A percentile compares a stretch with the other conserved stretches of the same genome.
Conservation (phyloP, 1,139 yeast species). For the Sugiyamaella sp. region DNA sequence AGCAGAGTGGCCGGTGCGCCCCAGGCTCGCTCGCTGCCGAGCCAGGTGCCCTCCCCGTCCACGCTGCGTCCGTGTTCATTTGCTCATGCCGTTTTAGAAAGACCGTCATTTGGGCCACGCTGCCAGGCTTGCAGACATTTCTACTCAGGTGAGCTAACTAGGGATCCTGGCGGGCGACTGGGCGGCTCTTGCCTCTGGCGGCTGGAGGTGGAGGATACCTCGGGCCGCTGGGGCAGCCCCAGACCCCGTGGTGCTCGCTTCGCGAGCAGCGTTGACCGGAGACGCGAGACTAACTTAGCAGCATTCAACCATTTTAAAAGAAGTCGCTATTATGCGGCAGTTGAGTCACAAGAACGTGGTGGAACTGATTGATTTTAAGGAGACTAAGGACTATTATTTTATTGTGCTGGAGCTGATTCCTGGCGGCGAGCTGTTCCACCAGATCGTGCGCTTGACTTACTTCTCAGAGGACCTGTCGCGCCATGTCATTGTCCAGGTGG, state of each 20-base stretch:
- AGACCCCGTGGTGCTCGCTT: background rate
- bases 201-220: no score
- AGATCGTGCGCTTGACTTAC: constrained; percentile 88
- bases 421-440: constrained; percentile 96
- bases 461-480: constrained; percentile 83
- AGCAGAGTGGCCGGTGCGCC: background rate
- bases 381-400: constrained; percentile 67
- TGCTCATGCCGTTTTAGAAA: constrained; percentile 23
- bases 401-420: constrained; percentile 81
- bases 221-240: no score
- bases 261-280: no score
- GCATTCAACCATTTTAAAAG: constrained; percentile 69
- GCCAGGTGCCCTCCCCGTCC: background rate
- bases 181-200: constrained; percentile 3
- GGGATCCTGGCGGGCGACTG: background rate
- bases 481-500: constrained; percentile 83
- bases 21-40: background rate
- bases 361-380: constrained; percentile 66
- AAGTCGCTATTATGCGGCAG: constrained; percentile 80
- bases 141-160: constrained; percentile 37
- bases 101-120: constrained; percentile 35
- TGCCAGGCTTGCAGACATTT: constrained; percentile 37
- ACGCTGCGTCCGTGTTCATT: constrained; percentile 2
- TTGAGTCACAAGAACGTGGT: constrained; percentile 74
- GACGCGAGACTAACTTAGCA: no score